Evolutionary conservation across 1,139 yeast genomes (phyloP).

Genomic region (Geotrichum bryndzae): DNA sequence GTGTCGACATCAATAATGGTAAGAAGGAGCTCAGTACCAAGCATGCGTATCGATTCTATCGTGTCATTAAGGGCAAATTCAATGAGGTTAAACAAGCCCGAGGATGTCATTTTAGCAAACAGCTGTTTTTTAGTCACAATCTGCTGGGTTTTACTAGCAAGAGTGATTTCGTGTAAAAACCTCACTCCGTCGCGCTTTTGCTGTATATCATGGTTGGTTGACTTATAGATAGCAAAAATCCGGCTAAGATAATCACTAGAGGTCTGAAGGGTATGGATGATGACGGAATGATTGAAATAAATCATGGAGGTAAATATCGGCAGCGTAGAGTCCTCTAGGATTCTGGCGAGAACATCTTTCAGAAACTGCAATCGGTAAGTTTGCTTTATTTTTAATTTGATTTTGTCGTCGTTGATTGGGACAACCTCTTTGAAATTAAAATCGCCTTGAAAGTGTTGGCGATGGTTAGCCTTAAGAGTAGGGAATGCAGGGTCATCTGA

Average conservation of each 20-base stretch:
- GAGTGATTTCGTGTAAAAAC: conserved; percentile 73
- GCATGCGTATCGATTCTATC: conserved; percentile 47
- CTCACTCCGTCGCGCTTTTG: conserved; percentile 59
- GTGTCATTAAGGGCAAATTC: conserved; percentile 61
- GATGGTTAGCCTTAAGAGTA: conserved; percentile 66
- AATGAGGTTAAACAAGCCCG: conserved; percentile 66
- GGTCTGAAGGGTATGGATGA: conserved; percentile 60
- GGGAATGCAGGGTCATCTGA: conserved; percentile 76
- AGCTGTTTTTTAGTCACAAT: conserved; percentile 59
- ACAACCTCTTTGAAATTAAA: conserved; percentile 66
- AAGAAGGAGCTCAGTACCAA: conserved; percentile 79
- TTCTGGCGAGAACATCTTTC: conserved; percentile 76
- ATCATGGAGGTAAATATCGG: conserved; percentile 60
- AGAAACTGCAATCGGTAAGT: conserved; percentile 74
- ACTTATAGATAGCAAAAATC: conserved; percentile 54
- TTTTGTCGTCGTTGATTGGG: conserved; percentile 49
- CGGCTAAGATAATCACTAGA: conserved; percentile 44
- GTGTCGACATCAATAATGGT: conserved; percentile 83
- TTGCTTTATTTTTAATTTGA: conserved; percentile 55
- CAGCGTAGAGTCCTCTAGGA: conserved; percentile 74
- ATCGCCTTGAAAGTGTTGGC: conserved; percentile 55
- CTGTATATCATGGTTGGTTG: conserved; percentile 6
- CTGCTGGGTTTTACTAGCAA: conserved; percentile 66
- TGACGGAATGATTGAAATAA: conserved; percentile 61
- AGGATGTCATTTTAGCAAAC: conserved; percentile 55